Percentiles rank a stretch among this genome's conserved stretches.
phyloP scores from a whole-genome alignment of 495 filamentous ascomycete genomes.

The Emericellopsis terricola region DNA sequence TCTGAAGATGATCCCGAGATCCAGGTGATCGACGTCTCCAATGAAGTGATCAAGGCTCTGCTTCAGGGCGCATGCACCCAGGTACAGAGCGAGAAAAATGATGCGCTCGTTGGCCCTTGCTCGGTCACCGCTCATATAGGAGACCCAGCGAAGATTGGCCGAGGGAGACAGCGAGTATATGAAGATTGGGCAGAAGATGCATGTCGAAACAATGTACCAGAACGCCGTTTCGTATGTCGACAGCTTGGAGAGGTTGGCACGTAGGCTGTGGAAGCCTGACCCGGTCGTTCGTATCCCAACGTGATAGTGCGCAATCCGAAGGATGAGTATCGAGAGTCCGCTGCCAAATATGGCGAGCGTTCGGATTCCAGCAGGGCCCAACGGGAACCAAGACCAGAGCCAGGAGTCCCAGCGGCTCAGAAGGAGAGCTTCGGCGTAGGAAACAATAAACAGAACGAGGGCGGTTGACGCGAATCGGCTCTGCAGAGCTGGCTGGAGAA shows the following conservation, averaged over 20 bases:
- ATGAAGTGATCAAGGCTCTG: constrained; percentile 56
- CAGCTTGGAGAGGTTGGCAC: constrained; percentile 31
- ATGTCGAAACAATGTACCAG: constrained; percentile 63
- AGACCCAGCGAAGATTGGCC: constrained; percentile 53
- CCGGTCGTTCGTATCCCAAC: constrained; percentile 49
- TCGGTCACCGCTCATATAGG: constrained; percentile 45
- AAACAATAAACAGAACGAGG: constrained; percentile 41
- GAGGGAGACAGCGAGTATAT: constrained; percentile 51
- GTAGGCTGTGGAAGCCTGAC: constrained; percentile 46
- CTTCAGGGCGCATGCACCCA: constrained; percentile 44
- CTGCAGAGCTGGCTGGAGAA: constrained; percentile 78
- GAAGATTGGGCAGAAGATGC: constrained; percentile 68
- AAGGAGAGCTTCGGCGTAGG: constrained; percentile 55
- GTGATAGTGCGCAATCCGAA: constrained; percentile 78
- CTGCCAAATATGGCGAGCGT: constrained; percentile 58
- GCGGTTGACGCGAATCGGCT: constrained; percentile 66
- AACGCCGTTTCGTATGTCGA: constrained; percentile 46
- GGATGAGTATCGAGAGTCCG: constrained; percentile 48
- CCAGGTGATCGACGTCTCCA: constrained; percentile 48
- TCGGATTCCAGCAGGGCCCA: constrained; percentile 57
- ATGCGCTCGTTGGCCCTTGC: constrained; percentile 73
- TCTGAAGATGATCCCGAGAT: constrained; percentile 22
- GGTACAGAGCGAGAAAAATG: constrained; percentile 58
- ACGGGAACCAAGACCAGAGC: constrained; percentile 72
- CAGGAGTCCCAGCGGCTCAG: constrained; percentile 54